phyloP scores from a whole-genome alignment of 2,329 filamentous ascomycete species.

The Talaromyces pinophilus region DNA sequence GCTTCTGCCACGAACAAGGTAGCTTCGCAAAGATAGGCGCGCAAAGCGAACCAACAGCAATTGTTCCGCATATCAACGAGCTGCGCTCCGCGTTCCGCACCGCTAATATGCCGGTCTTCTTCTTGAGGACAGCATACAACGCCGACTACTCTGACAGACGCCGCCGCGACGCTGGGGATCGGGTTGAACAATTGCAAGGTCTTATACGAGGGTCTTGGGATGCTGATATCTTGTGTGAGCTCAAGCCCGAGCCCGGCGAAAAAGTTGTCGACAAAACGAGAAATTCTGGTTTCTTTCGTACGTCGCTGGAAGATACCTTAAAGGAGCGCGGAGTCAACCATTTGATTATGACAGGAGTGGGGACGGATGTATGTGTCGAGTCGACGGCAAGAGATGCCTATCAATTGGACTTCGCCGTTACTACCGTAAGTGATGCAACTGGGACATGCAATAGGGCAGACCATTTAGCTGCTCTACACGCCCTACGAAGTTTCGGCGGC shows the following conservation, averaged over 20 bases:
- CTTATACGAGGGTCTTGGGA: conserved; percentile 18
- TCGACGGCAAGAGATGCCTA: conserved; percentile 19
- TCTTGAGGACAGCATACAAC: conserved; percentile 18
- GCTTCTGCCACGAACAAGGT: conserved; percentile 22
- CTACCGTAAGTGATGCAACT: conserved; percentile 20
- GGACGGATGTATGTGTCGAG: conserved; percentile 47
- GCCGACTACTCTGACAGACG: conserved; percentile 20
- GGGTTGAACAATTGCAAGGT: conserved; percentile 15
- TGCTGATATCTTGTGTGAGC: conserved; percentile 55
- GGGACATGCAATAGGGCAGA: conserved; percentile 13
- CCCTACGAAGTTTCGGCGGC: conserved; percentile 14
- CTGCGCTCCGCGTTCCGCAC: conserved; percentile 17
- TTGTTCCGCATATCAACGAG: conserved; percentile 19
- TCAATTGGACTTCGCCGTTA: conserved; percentile 19
- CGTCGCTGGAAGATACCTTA: conserved; percentile 54
- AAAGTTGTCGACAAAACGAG: conserved; percentile 60
- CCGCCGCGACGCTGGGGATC: conserved; percentile 5
- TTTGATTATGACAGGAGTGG: conserved; percentile 58
- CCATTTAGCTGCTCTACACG: conserved; percentile 19
- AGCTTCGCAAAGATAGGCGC: conserved; percentile 17
- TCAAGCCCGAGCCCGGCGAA: conserved; percentile 54
- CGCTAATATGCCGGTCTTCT: conserved; percentile 19
- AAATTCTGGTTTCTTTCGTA: conserved; percentile 62
- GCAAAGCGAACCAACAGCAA: conserved; percentile 18
- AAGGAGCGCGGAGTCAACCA: conserved; percentile 60